Conservation (phyloP, 768 basidiomycete genomes). For the Leccinum truebloodii region DNA sequence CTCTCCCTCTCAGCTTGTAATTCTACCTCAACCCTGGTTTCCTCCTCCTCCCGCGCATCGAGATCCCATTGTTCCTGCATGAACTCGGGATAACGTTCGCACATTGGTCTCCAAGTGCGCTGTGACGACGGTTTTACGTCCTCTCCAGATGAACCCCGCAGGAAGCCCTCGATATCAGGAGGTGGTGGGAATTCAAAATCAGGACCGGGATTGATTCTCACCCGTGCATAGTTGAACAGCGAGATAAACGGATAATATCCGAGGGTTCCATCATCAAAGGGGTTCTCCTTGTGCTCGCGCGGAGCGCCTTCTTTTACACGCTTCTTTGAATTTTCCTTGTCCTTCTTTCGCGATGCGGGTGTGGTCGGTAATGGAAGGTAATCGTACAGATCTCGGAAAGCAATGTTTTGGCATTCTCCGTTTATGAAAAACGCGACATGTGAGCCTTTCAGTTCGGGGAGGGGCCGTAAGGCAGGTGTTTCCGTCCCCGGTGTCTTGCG, state of each 20-base stretch:
- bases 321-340: constrained; percentile 55
- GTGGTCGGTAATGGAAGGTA: constrained; percentile 79
- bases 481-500: constrained; percentile 39
- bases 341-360: constrained; percentile 56
- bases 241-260: constrained; percentile 97
- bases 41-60: constrained; percentile 76
- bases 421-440: constrained; percentile 90
- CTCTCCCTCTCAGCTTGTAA: constrained; percentile 51
- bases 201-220: constrained; percentile 87
- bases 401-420: constrained; percentile 78
- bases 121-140: constrained; percentile 30
- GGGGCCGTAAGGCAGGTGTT: constrained; percentile 51
- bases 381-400: constrained; percentile 88
- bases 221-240: constrained; percentile 86
- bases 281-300: constrained; percentile 77
- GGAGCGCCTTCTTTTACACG: constrained; percentile 61
- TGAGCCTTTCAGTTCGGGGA: constrained; percentile 72
- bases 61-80: constrained; percentile 79
- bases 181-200: constrained; percentile 82
- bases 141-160: constrained; percentile 39
- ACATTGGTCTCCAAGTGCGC: constrained; percentile 74
- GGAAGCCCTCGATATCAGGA: constrained; percentile 67
- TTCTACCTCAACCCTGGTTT: constrained; percentile 48
- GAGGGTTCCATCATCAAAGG: constrained; percentile 90
- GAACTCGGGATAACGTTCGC: constrained; percentile 84